Evolutionary conservation across 371 early-diverging fungal species (phyloP), one percentile per base, ranked within the genome.

Genomic region (Nematocida parisii): DNA sequence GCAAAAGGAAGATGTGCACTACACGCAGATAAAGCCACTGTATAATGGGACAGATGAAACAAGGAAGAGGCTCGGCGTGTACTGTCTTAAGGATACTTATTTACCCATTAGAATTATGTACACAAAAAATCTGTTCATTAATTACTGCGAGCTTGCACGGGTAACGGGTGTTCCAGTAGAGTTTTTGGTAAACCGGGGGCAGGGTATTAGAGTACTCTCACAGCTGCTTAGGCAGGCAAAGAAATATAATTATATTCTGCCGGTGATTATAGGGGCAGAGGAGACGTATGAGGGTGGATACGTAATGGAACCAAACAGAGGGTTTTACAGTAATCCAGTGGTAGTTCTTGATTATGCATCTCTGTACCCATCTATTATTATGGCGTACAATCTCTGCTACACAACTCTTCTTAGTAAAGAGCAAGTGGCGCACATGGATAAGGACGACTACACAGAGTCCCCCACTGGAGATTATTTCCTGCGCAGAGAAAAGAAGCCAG

Each of bases 341-440:
- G 93, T 98, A 6, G 97, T 98, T 0, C 90, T 99, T 24, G 99
- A 99, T 90, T 99, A 98, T 88, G 92, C 92, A 0, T 96, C 97
- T 0, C 90, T 99, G 85, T 99, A 99, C 87, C 99, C 99, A 9
- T 96, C 97, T 9, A 99, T 99, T 84, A 99, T 99, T 94, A 97
- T 97, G 91, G 96, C 95, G 5, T 95, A 97, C 85, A 99, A 99
- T 84, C 88, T 99, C 22, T 99, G 99, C 86, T 99, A 99, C 86
- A 94, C 96, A 0, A 97, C 99, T 0, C 89, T 94, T 45, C 81
- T 97, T 90, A 91, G 75, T 87, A 87, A 67, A 86, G 95, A 24
- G 89, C 90, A 22, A 89, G 90, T 89, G 0, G 94, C 90, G 90
- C 82, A 91, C 89, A 90, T 87, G 83, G 57, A 74, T 2, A 64